Evolutionary conservation across 2,329 filamentous ascomycete species (phyloP).

Genomic region (Alternaria ethzedia): DNA sequence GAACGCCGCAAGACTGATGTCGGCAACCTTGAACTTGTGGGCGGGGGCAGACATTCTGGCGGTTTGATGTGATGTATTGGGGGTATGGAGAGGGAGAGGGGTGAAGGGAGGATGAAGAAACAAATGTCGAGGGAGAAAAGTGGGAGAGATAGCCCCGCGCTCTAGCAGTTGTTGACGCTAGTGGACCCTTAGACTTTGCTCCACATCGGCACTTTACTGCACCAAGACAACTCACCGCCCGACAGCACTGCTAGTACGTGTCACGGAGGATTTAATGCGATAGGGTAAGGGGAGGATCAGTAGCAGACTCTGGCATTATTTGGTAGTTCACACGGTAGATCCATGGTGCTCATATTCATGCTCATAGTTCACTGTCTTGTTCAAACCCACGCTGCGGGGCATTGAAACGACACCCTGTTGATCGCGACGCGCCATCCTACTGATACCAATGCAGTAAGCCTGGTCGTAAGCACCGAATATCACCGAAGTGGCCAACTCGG

Average conservation of each 20-base stretch:
- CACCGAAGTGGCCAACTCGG: constrained; percentile 1
- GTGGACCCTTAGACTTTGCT: constrained; percentile 13
- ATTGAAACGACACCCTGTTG: constrained; percentile 6
- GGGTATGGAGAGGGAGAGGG: constrained; percentile 14
- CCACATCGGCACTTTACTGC: constrained; percentile 13
- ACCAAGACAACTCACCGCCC: constrained; percentile 7
- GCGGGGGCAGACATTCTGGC: constrained; percentile 75
- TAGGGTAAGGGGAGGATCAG: not conserved
- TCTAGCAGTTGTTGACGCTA: constrained; percentile 13
- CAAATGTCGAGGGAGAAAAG: constrained; percentile 13
- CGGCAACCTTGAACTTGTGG: constrained; percentile 96
- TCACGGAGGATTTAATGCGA: not conserved
- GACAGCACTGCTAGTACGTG: not conserved
- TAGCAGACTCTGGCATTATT: not conserved
- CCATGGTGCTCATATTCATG: not conserved
- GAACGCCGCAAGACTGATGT: constrained; percentile 95
- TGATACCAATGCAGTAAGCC: constrained; percentile 4
- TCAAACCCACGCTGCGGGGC: constrained; percentile 5
- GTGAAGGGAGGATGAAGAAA: constrained; percentile 18
- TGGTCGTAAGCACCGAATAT: constrained; percentile 2
- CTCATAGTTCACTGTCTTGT: not conserved
- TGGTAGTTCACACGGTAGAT: not conserved
- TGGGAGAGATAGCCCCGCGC: constrained; percentile 20
- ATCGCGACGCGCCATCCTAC: constrained; percentile 4
- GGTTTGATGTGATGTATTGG: constrained; percentile 22